phyloP scores from a whole-genome alignment of 345 rosid species.

The Raphanus sativus region DNA sequence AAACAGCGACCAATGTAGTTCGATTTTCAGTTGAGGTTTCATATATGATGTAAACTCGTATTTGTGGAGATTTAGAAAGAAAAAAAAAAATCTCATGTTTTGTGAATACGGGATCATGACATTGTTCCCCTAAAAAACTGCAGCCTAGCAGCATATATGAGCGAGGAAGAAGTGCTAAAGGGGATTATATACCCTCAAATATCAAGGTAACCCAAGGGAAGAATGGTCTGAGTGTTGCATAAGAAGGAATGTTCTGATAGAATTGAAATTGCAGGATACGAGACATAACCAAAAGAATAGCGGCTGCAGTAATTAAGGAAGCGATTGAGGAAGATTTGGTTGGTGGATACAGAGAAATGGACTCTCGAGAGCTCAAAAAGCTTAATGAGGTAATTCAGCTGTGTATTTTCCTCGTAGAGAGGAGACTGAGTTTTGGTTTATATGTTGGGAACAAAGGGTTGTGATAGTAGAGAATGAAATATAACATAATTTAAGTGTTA shows the following conservation, averaged over 20 bases:
- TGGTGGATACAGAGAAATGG: constrained; percentile 82
- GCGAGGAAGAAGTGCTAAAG: constrained; percentile 76
- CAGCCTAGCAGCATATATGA: constrained; percentile 94
- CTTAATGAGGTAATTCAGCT: constrained; percentile 26
- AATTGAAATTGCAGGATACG: constrained; percentile 63
- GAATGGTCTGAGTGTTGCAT: neutral
- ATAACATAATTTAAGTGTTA: too few species aligned
- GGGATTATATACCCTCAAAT: constrained; percentile 84
- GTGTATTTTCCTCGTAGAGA: too few species aligned
- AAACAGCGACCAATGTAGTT: neutral
- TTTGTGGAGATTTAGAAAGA: too few species aligned
- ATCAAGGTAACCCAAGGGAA: constrained; percentile 56
- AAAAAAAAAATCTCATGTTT: neutral
- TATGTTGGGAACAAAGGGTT: too few species aligned
- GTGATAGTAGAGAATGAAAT: too few species aligned
- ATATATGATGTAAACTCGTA: neutral
- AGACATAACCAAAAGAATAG: constrained; percentile 82
- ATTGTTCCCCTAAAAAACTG: neutral
- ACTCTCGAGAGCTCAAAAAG: constrained; percentile 67
- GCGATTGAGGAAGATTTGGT: constrained; percentile 78
- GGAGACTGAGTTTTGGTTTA: too few species aligned
- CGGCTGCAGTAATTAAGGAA: constrained; percentile 88
- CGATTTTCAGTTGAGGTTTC: neutral
- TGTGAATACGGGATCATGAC: neutral
- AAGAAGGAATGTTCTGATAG: neutral